Evolutionary conservation across 176 grass and related monocot genomes (phyloP), one percentile per base, ranked within the genome.

Genomic region (Triticum turgidum): DNA sequence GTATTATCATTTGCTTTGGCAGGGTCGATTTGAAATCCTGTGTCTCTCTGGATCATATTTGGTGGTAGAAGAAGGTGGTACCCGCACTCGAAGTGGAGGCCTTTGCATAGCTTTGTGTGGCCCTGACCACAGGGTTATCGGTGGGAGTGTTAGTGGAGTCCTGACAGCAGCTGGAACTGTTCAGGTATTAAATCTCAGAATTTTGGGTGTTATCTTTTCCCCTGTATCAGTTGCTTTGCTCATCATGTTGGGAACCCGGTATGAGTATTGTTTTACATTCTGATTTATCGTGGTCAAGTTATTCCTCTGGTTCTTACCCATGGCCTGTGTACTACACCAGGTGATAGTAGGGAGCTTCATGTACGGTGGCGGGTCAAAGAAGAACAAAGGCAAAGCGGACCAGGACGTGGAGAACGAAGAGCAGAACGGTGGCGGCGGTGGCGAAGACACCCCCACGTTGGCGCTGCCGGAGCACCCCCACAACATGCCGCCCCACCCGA

Each of bases 21-120:
- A 99, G 97, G 97, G 97, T 69, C 92, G 89, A 87, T 99, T 89
- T 64, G 92, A 99, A 62, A 99, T 99, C 77, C 86, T 99, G 30
- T 92, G 89, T 85, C 88, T 99, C 56, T 99, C 97, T 64, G 94
- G 97, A 37, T 99, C 97, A 8, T 96, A 99, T 56, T 88, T 96
- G 89, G 51, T 86, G 82, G 82, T 87, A 22, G 97, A 96, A 5
- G 89, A 91, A 61, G 90, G 86, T 2, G 93, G 96, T 10, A 85
- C 86, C 0, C 93, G 91, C 22, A 92, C 70, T 38, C 65, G 91
- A 21, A 98, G 72, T 20, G 95, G 91, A 61, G 93, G 92, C 29
- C 86, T 99, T 73, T 94, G 90, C 89, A 94, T 99, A 83, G 93
- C 93, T 30, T 82, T 99, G 29, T 94, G 90, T 21, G 86, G 86